These are phyloP conservation scores for Komagataella pseudopastoris DNA, from an alignment of 805 yeast genomes.

Conservation along the genomic window DNA sequence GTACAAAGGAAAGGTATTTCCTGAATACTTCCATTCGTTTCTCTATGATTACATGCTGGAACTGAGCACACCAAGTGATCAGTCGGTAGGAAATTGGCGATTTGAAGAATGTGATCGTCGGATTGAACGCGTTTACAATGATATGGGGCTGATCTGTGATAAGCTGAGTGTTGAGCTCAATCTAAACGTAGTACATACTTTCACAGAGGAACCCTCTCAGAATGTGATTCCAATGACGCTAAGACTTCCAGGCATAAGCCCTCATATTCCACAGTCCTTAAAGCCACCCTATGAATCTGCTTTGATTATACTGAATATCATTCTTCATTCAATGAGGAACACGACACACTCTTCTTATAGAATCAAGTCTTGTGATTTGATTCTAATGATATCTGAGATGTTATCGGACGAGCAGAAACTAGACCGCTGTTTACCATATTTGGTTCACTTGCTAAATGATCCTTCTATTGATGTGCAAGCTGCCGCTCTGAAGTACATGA, in stretches of 20 bases:
- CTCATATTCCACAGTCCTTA: slow-evolving; percentile 27
- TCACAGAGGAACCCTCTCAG: slow-evolving; percentile 5
- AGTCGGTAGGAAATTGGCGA: background rate
- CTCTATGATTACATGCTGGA: slow-evolving; percentile 52
- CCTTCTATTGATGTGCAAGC: slow-evolving; percentile 50
- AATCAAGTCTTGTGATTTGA: slow-evolving; percentile 60
- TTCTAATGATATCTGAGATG: slow-evolving; percentile 63
- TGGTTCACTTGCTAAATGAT: slow-evolving; percentile 64
- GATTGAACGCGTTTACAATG: slow-evolving; percentile 44
- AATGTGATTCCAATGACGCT: slow-evolving; percentile 24
- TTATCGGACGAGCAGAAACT: slow-evolving; percentile 73
- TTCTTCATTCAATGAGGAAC: slow-evolving; percentile 48
- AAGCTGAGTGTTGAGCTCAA: slow-evolving; percentile 22
- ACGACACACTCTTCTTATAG: slow-evolving; percentile 47
- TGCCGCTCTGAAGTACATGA: slow-evolving; percentile 46
- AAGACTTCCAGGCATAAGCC: slow-evolving; percentile 38
- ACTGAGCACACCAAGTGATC: slow-evolving; percentile 12
- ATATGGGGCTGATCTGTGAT: slow-evolving; percentile 36
- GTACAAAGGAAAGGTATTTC: slow-evolving; percentile 43
- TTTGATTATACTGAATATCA: slow-evolving; percentile 40
- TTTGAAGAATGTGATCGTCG: slow-evolving; percentile 37
- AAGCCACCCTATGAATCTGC: slow-evolving; percentile 29
- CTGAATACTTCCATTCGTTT: slow-evolving; percentile 53
- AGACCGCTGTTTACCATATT: slow-evolving; percentile 74
- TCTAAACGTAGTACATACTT: slow-evolving; percentile 3